Base-by-base conservation (phyloP, 768 basidiomycete genomes). In the Agrocybe praecox region DNA sequence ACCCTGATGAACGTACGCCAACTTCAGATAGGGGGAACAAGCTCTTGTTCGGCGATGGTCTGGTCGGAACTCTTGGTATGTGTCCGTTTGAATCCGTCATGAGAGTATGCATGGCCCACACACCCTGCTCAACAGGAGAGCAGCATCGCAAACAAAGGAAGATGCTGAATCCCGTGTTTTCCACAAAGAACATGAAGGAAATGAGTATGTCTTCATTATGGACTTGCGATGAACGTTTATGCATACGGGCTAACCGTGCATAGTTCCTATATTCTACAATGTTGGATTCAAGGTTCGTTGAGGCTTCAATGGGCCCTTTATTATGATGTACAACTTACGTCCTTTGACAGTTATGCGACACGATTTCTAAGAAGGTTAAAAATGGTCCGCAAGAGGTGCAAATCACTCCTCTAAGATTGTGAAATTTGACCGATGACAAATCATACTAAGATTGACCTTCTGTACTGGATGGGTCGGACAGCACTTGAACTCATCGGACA, bases 401-500 rank as follows among this genome's bases (percentile, higher is more conserved):
- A 72, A 14, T 23, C 9, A 5, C 40, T n/a, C n/a, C n/a, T n/a
- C n/a, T n/a, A n/a, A n/a, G n/a, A n/a, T n/a, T n/a, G n/a, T n/a
- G n/a, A n/a, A n/a, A n/a, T n/a, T n/a, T n/a, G n/a, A n/a, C n/a
- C n/a, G n/a, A n/a, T n/a, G n/a, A n/a, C n/a, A n/a, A n/a, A n/a
- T n/a, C n/a, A n/a, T n/a, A n/a, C n/a, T n/a, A 51, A 75, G 72
- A 59, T 77, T 29, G 74, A 77, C 49, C 26, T 74, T 3, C 49
- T 67, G 11, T 53, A 64, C 11, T 78, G 76, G 75, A 70, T 72
- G 63, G 62, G 73, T 19, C 72, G 80, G 10, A 71, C 74, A 18
- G 78, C 81, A 14, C 69, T 82, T 21, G 80, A 83, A 56, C 67
- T 81, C 47, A 75, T 83, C 51, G 80, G 78, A 2, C 78, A 79